Base-by-base conservation (phyloP, 768 basidiomycete species). In the Tulasnella sp. region DNA sequence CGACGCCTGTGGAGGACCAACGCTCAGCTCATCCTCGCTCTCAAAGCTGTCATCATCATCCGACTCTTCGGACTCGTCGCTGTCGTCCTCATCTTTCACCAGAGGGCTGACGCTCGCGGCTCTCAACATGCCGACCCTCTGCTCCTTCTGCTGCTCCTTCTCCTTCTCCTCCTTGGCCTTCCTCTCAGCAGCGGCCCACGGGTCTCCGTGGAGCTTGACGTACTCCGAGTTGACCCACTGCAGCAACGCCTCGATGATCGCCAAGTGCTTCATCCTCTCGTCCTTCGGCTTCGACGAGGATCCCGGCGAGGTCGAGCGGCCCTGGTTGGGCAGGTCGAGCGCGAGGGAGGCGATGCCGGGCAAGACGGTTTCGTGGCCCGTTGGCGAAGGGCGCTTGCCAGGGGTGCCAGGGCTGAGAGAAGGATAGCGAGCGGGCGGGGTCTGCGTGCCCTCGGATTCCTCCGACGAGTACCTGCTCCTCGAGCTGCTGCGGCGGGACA, bases 161-260 rank as follows among this genome's bases (percentile, higher is more conserved):
- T 31, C 40, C n/a, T 40, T 40, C 73, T 36, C 36, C 71, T 42
- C 31, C 46, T 52, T 56, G 42, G 42, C 31, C n/a, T 76, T 76
- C 46, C 19, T 72, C 36, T 68, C 71, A 34, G 42, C 78, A 34
- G 42, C 44, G 18, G 31, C 78, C 78, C 78, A 79, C n/a, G 78
- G 78, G 73, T 79, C 73, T 10, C 78, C 78, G 46, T 79, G 78
- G 27, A 18, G 31, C 48, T 56, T 72, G 39, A 79, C 71, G 73
- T 79, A 79, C 78, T 79, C 78, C 38, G 78, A 24, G 34, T 80
- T 80, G 44, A 80, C 68, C 62, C 62, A 80, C 42, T 81, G 48
- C 16, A 80, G 40, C 79, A 80, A 6, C 71, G 42, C 44, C 48
- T 76, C 52, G 78, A 80, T 80, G 39, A 80, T 44, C 40, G 81